These are phyloP conservation scores for Phytophthora palmivora DNA, from an alignment of 352 stramenopile species.

Conservation along the genomic window DNA sequence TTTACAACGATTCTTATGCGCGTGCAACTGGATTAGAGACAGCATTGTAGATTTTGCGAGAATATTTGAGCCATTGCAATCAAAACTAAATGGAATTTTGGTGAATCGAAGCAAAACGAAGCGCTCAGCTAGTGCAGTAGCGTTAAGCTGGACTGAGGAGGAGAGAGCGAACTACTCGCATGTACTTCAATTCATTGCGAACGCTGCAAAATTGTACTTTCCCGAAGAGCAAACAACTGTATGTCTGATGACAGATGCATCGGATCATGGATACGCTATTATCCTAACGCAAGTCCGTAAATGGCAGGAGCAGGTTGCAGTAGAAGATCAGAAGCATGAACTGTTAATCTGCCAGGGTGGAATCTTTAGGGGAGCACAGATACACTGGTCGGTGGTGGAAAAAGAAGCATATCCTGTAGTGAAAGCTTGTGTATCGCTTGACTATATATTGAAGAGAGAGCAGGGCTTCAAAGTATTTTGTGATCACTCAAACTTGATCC, in stretches of 20 bases:
- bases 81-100: conserved; percentile 13
- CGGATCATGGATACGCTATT: conserved; percentile 7
- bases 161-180: not conserved
- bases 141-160: not conserved
- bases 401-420: conserved; percentile 6
- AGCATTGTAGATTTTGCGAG: conserved; percentile 26
- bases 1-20: conserved; percentile 33
- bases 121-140: no score
- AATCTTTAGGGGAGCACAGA: conserved; percentile 11
- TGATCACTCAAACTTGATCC: conserved; percentile 2
- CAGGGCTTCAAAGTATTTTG: conserved; percentile 1
- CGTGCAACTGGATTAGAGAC: conserved; percentile 31
- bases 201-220: conserved; percentile 4
- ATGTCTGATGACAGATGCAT: conserved; percentile 17
- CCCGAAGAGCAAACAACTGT: conserved; percentile 2
- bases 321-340: conserved; percentile 17
- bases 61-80: conserved; percentile 19
- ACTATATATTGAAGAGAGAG: not conserved
- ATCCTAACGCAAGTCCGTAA: conserved; percentile 19
- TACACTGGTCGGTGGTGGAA: conserved; percentile 29
- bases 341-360: conserved; percentile 18
- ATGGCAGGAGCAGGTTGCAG: not conserved
- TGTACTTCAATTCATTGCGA: conserved; percentile 3
- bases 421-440: conserved; percentile 3
- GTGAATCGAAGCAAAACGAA: conserved; percentile 12